A percentile compares a stretch with the other conserved stretches of the same genome.
Conservation (phyloP, 768 basidiomycete species). For the Kwoniella europaea region DNA sequence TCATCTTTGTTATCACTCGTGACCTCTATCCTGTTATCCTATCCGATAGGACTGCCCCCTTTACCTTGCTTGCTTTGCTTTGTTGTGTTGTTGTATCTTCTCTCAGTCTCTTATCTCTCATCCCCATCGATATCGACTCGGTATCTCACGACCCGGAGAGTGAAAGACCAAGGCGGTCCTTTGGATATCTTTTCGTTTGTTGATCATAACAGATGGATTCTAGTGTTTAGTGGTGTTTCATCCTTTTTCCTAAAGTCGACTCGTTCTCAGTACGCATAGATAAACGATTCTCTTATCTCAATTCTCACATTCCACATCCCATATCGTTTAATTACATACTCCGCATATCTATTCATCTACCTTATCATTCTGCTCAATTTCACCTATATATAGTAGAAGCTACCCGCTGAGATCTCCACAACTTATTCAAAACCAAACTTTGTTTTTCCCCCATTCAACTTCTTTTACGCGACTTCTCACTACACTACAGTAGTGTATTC, state of each 20-base stretch:
- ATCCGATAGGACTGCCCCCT: background rate
- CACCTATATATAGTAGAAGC: background rate
- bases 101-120: constrained; percentile 6
- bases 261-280: background rate
- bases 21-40: constrained; percentile 1
- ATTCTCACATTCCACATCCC: background rate
- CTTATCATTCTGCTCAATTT: too few relatives aligned
- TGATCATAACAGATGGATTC: background rate
- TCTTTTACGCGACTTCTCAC: background rate
- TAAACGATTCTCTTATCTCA: background rate
- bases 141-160: constrained; percentile 1
- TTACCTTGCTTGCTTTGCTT: background rate
- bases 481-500: background rate
- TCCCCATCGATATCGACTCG: background rate
- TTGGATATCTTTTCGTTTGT: constrained; percentile 2
- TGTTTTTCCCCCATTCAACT: background rate
- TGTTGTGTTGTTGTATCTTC: background rate
- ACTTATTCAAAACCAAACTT: background rate
- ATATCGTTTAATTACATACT: background rate
- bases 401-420: background rate
- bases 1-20: constrained; percentile 6
- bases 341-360: background rate
- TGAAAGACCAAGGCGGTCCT: background rate
- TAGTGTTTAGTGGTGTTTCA: background rate
- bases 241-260: background rate